Percentiles rank a stretch among this genome's conserved stretches.
These are phyloP conservation scores for Fusarium staphyleae DNA, from an alignment of 2,329 filamentous ascomycete genomes.

Conservation along the genomic window DNA sequence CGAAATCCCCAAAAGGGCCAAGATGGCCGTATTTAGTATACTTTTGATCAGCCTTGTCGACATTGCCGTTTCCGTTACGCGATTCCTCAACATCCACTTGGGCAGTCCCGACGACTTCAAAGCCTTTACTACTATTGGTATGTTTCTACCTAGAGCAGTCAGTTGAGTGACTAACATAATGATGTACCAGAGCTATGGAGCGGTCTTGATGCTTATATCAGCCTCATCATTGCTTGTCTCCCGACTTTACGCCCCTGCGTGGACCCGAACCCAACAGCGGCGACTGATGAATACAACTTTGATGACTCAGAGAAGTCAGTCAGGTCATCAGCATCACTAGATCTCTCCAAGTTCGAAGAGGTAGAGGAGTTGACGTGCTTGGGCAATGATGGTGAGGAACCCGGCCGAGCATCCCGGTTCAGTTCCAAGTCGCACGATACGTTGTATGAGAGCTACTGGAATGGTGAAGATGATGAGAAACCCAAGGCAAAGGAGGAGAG, in stretches of 20 bases:
- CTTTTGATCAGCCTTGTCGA: conserved; percentile 26
- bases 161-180: background rate
- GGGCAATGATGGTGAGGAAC: conserved; percentile 7
- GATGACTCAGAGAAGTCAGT: conserved; percentile 20
- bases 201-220: conserved; percentile 28
- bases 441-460: conserved; percentile 9
- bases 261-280: background rate
- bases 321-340: conserved; percentile 10
- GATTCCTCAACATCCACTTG: conserved; percentile 26
- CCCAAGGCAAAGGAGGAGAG: conserved; percentile 17
- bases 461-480: conserved; percentile 13
- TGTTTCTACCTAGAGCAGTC: too few relatives aligned
- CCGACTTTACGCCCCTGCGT: conserved; percentile 21
- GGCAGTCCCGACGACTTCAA: conserved; percentile 15
- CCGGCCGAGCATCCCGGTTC: background rate
- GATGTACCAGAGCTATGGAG: conserved; percentile 25
- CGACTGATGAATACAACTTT: conserved; percentile 11
- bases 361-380: conserved; percentile 17
- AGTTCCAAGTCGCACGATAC: background rate
- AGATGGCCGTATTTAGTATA: conserved; percentile 15
- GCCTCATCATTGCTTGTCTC: conserved; percentile 26
- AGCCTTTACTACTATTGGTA: conserved; percentile 10
- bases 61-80: conserved; percentile 22
- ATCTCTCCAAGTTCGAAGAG: conserved; percentile 22
- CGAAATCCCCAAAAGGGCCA: conserved; percentile 12